Evolutionary conservation across 169 alveolate genomes (phyloP).

Genomic region (Plasmodium cynomolgi): DNA sequence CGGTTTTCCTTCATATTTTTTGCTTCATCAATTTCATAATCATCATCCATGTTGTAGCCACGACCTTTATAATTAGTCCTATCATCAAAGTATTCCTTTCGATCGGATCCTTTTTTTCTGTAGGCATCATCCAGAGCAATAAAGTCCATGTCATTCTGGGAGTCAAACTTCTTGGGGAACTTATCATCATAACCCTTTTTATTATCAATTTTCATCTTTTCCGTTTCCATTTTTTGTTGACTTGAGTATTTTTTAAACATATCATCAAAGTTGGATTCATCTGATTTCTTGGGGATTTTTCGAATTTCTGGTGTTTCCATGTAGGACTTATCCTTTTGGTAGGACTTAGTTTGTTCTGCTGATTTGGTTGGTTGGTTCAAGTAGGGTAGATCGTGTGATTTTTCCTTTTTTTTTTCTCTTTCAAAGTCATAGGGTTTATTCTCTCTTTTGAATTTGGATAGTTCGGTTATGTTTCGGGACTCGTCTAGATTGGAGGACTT

Average conservation of each 20-base stretch:
- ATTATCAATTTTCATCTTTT: not conserved
- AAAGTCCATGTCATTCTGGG: not conserved
- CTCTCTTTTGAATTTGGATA: too few relatives aligned
- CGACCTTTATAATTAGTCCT: too few relatives aligned
- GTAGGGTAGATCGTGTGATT: too few relatives aligned
- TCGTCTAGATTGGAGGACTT: too few relatives aligned
- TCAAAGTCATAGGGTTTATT: too few relatives aligned
- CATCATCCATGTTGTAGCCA: not conserved
- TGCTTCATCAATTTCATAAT: not conserved
- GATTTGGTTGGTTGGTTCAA: too few relatives aligned
- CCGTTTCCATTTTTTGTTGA: not conserved
- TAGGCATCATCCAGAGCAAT: not conserved
- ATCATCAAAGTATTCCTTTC: not conserved
- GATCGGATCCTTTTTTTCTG: not conserved
- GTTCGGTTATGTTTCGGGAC: too few relatives aligned
- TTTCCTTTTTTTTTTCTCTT: too few relatives aligned
- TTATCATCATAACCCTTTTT: not conserved
- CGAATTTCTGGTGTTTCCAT: not conserved
- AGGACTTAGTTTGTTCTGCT: too few relatives aligned
- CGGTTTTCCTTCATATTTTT: not conserved
- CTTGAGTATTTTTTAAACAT: not conserved
- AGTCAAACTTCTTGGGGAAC: not conserved
- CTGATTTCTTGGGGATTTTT: not conserved
- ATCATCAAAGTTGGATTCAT: not conserved
- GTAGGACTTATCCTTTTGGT: not conserved